Conservation (phyloP, 106 monocot genomes). For the Dioscorea dumetorum region DNA sequence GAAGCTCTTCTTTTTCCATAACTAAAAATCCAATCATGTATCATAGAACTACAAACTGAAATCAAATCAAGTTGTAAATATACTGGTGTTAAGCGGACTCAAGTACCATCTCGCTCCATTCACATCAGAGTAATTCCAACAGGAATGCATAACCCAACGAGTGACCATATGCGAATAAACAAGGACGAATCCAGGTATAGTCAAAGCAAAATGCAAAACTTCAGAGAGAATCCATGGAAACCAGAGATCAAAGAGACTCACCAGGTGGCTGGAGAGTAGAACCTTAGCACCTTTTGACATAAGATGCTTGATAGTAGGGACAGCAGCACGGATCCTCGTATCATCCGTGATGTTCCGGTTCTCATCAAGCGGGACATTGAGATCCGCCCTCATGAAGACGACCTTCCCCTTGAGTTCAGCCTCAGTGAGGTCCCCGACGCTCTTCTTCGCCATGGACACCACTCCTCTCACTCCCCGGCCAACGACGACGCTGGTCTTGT, state of each 20-base stretch:
- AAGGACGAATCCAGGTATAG: not conserved
- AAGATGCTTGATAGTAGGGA: slow-evolving; percentile 87
- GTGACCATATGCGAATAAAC: too few species aligned
- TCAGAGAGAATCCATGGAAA: not conserved
- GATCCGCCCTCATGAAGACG: slow-evolving; percentile 79
- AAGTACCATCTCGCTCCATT: too few species aligned
- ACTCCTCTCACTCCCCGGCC: slow-evolving; percentile 46
- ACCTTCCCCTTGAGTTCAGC: slow-evolving; percentile 75
- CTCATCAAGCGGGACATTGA: slow-evolving; percentile 89
- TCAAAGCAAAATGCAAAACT: not conserved
- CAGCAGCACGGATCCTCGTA: slow-evolving; percentile 84
- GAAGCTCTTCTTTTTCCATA: too few species aligned
- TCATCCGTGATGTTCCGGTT: slow-evolving; percentile 86
- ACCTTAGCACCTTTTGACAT: slow-evolving; percentile 75
- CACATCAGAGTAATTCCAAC: too few species aligned
- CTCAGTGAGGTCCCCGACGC: slow-evolving; percentile 64
- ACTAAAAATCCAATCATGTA: too few species aligned
- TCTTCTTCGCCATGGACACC: slow-evolving; percentile 82
- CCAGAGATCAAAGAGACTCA: slow-evolving; percentile 6
- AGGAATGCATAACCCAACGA: too few species aligned
- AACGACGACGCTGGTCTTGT: slow-evolving; percentile 22
- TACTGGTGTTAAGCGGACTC: too few species aligned
- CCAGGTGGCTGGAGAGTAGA: slow-evolving; percentile 88
- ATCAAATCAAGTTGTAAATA: too few species aligned
- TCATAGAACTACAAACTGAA: too few species aligned